Base-by-base conservation (phyloP, 2,329 filamentous ascomycete genomes). In the Penicillium capsulatum region DNA sequence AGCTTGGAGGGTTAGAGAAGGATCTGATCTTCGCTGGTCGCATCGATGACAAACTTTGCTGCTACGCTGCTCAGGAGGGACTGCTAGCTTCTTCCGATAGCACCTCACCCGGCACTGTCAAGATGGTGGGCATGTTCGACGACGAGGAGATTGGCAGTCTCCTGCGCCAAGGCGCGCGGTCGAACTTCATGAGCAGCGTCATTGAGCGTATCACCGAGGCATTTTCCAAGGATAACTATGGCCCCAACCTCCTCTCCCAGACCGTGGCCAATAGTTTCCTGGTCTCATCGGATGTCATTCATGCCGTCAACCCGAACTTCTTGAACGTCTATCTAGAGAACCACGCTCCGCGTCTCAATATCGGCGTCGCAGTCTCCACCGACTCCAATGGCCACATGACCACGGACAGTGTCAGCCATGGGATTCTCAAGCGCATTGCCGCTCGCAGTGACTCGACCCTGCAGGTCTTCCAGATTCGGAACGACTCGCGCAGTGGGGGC, bases 1-100 rank as follows among this genome's bases (percentile, higher is more conserved):
- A 83, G 28, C 77, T 88, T 13, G 83, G 86, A 50, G 92, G 92
- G 9, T 66, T 98, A 41, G 86, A 94, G 55, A 87, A 84, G 62
- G 91, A 97, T 55, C 84, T 98, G 63, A 94, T 98, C 67, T 95
- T 91, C 50, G 91, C 87, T 7, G 90, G 91, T 42, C 84, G 92
- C 38, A 92, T 97, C 52, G 92, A 98, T 62, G 92, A 98, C 70
- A 97, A 96, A 73, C 82, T 98, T 32, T 97, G 92, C 74, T 94
- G 86, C 20, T 97, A 88, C 82, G 81, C 89, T 6, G 91, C 92
- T 6, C 75, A 96, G 36, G 82, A 90, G 64, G 90, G 81, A 3
- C 80, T 98, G 0, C 73, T 96, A 17, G 80, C 83, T 34, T 80
- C 83, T 13, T 71, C 78, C 9, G 68, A 73, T 17, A 51, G 65